phyloP scores from a whole-genome alignment of 768 basidiomycete species.

The Dendrothele bispora region DNA sequence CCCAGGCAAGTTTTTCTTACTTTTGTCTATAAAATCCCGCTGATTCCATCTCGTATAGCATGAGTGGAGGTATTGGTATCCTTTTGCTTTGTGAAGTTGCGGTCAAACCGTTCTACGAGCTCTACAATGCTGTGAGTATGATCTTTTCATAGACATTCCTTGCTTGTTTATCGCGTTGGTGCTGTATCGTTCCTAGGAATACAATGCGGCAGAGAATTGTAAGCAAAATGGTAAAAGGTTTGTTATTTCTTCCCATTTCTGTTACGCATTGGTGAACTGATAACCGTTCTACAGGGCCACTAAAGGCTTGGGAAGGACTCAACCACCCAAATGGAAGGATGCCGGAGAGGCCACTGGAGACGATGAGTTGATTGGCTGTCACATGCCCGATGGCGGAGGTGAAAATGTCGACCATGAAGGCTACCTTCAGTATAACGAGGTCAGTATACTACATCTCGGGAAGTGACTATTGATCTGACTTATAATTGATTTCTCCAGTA shows the following conservation, averaged over 20 bases:
- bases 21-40: neutral
- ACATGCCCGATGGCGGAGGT: slow-evolving; percentile 59
- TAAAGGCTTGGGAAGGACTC: slow-evolving; percentile 52
- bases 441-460: slow-evolving; percentile 21
- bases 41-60: slow-evolving; percentile 23
- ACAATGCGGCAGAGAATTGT: slow-evolving; percentile 50
- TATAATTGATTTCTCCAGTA: slow-evolving; percentile 46
- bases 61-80: slow-evolving; percentile 53
- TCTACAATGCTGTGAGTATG: slow-evolving; percentile 30
- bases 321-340: slow-evolving; percentile 59
- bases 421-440: slow-evolving; percentile 58
- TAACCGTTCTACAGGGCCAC: slow-evolving; percentile 38
- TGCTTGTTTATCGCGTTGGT: too few relatives aligned
- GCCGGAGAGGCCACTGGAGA: slow-evolving; percentile 50
- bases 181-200: slow-evolving; percentile 39
- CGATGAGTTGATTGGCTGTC: slow-evolving; percentile 48
- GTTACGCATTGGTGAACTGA: neutral
- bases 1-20: slow-evolving; percentile 34
- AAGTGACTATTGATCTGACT: too few relatives aligned
- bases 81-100: slow-evolving; percentile 63
- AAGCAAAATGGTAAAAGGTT: slow-evolving; percentile 38
- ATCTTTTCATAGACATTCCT: neutral
- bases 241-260: slow-evolving; percentile 2
- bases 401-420: slow-evolving; percentile 27
- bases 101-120: slow-evolving; percentile 55